phyloP scores from a whole-genome alignment of 495 filamentous ascomycete genomes.

The Darksidea phi region DNA sequence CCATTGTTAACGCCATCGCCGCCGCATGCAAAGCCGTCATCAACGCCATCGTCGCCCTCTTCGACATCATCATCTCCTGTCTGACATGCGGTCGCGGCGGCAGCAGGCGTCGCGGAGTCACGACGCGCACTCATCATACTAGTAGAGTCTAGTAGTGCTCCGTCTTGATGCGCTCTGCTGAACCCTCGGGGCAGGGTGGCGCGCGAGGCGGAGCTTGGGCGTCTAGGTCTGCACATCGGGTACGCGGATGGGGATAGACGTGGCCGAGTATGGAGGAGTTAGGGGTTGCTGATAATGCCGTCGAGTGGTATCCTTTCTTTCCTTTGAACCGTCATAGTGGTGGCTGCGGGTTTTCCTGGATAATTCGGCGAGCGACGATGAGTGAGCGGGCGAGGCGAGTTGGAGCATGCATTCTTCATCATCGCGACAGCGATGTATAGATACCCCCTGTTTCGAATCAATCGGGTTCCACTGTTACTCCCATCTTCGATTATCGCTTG shows the following conservation, averaged over 20 bases:
- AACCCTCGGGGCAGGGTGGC: neutral
- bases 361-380: neutral
- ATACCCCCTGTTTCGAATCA: constrained; percentile 10
- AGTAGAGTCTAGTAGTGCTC: constrained; percentile 34
- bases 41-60: constrained; percentile 71
- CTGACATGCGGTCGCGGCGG: constrained; percentile 73
- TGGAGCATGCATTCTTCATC: constrained; percentile 12
- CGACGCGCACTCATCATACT: constrained; percentile 28
- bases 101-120: constrained; percentile 40
- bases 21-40: constrained; percentile 75
- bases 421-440: constrained; percentile 17
- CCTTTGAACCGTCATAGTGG: too few species aligned
- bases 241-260: neutral
- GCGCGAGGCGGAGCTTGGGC: constrained; percentile 3
- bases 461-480: too few species aligned
- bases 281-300: neutral
- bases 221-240: neutral
- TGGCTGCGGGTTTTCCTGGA: too few species aligned
- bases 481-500: too few species aligned
- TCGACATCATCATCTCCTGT: constrained; percentile 83
- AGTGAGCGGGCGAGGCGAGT: neutral
- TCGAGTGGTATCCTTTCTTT: too few species aligned
- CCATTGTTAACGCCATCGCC: constrained; percentile 78
- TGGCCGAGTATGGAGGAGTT: neutral
- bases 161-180: neutral